Evolutionary conservation across 257 asterid genomes (phyloP).

Genomic region (Gentiana straminea): DNA sequence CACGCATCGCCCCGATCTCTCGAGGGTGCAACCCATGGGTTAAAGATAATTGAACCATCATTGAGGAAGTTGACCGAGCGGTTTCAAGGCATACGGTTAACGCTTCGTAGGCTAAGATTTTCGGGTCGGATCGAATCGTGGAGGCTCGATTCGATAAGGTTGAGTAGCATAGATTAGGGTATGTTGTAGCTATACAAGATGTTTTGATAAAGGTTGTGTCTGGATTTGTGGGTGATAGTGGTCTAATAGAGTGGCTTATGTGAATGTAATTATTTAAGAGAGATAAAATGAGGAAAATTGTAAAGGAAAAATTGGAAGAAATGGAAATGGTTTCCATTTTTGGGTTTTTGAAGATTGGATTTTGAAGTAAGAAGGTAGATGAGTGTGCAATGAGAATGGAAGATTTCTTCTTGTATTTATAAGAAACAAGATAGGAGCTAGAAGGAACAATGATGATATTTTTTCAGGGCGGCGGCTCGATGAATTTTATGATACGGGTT

Average conservation of each 20-base stretch:
- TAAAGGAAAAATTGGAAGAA: conserved; percentile 6
- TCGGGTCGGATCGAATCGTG: conserved; percentile 34
- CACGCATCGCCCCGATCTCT: conserved; percentile 52
- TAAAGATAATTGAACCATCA: conserved; percentile 30
- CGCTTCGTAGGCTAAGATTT: conserved; percentile 48
- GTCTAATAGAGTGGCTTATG: conserved; percentile 16
- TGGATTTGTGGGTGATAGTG: conserved; percentile 8
- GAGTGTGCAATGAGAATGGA: not conserved
- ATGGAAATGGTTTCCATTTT: conserved; percentile 22
- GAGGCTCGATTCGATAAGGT: conserved; percentile 45
- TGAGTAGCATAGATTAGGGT: conserved; percentile 56
- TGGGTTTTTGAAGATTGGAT: not conserved
- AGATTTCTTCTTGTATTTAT: conserved; percentile 5
- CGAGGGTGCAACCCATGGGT: conserved; percentile 31
- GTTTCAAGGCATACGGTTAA: conserved; percentile 35
- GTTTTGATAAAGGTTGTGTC: conserved; percentile 40
- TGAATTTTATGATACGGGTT: too few species aligned
- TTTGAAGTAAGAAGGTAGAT: not conserved
- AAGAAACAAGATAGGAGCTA: not conserved
- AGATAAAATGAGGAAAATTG: conserved; percentile 13
- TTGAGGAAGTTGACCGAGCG: conserved; percentile 31
- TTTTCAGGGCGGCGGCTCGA: too few species aligned
- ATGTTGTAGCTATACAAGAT: conserved; percentile 55
- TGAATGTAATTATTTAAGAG: conserved; percentile 8
- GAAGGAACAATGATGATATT: too few species aligned